Conservation (phyloP, 2,329 filamentous ascomycete species). For the Colletotrichum sp. region DNA sequence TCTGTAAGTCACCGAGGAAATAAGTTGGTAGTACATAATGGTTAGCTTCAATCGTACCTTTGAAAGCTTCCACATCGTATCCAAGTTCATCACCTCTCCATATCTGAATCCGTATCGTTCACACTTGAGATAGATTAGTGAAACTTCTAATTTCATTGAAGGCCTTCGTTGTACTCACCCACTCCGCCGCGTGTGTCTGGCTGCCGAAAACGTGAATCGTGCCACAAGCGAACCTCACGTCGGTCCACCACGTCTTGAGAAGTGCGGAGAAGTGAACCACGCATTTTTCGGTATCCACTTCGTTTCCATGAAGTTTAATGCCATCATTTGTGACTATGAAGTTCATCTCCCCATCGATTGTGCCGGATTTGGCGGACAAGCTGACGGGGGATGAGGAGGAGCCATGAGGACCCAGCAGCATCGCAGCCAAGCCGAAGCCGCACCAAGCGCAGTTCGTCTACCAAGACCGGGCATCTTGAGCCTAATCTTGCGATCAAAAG, state of each 20-base stretch:
- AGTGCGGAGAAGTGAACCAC: neutral
- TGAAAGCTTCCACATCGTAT: neutral
- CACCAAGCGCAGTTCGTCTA: neutral
- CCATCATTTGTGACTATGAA: neutral
- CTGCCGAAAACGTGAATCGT: neutral
- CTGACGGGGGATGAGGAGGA: neutral
- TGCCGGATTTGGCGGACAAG: neutral
- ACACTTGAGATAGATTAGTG: neutral
- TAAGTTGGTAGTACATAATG: neutral
- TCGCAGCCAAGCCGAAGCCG: neutral
- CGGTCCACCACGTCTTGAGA: neutral
- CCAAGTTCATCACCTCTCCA: neutral
- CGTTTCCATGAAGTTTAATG: neutral
- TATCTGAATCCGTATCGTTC: neutral
- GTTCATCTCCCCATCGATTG: neutral
- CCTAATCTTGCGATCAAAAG: neutral
- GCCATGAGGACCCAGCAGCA: neutral
- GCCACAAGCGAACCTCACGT: neutral
- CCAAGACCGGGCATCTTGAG: neutral
- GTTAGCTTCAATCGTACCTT: neutral
- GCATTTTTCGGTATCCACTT: neutral
- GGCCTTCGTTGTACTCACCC: neutral
- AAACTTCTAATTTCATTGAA: rapidly evolving
- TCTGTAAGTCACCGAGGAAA: neutral
- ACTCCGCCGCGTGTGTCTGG: neutral